Conservation (phyloP, 2,329 filamentous ascomycete species). For the Fusarium xyrophilum region DNA sequence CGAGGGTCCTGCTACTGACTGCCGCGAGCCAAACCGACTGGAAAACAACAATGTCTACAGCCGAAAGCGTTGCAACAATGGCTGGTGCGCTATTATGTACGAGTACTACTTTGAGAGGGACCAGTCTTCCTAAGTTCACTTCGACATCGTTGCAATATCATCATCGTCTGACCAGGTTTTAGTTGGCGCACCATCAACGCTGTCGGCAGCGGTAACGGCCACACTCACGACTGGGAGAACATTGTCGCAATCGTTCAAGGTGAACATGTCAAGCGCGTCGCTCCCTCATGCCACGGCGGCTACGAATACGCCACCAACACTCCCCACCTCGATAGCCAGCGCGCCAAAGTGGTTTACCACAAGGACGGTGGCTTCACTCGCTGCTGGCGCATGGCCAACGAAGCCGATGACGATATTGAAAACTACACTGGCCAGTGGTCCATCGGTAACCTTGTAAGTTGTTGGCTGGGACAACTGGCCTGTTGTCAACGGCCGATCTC, state of each 20-base stretch:
- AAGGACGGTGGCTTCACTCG: conserved; percentile 48
- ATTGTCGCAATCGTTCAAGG: conserved; percentile 22
- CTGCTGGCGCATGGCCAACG: conserved; percentile 46
- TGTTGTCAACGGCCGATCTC: conserved; percentile 30
- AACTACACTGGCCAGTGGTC: conserved; percentile 48
- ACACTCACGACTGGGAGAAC: conserved; percentile 29
- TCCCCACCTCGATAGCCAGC: conserved; percentile 24
- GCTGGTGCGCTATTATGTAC: conserved; percentile 45
- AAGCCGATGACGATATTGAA: conserved; percentile 40
- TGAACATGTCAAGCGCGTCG: conserved; percentile 21
- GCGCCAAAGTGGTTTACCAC: conserved; percentile 50
- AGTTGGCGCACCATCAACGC: conserved; percentile 16
- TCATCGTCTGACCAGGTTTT: rapidly evolving
- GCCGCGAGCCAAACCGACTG: conserved; percentile 38
- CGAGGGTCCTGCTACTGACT: conserved; percentile 25
- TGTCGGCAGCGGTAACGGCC: neutral
- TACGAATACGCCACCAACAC: conserved; percentile 10
- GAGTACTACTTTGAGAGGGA: conserved; percentile 27
- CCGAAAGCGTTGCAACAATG: conserved; percentile 45
- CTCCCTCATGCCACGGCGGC: conserved; percentile 13
- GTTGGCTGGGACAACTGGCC: conserved; percentile 29
- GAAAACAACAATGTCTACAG: conserved; percentile 44
- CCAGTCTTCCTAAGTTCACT: conserved; percentile 1
- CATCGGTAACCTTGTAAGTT: conserved; percentile 39
- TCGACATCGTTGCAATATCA: rapidly evolving